Conservation (phyloP, 139 green algal genomes). For the Coccomyxa sp. region DNA sequence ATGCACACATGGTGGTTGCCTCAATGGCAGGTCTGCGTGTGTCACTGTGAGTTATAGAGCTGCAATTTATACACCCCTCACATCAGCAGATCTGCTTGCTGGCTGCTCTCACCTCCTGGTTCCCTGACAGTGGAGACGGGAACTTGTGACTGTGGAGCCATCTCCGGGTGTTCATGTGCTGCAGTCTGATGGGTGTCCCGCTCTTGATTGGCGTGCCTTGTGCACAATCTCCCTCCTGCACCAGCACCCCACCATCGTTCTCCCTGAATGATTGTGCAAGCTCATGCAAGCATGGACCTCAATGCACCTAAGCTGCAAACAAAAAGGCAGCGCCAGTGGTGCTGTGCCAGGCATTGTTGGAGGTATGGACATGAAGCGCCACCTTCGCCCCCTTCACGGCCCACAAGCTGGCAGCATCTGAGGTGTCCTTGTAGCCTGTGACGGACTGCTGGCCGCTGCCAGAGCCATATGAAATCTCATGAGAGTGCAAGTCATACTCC, state of each 20-base stretch:
- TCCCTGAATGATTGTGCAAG: not conserved
- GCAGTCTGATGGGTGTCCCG: slow-evolving; percentile 57
- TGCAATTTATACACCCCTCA: not conserved
- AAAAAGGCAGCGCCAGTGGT: not conserved
- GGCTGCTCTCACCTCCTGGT: slow-evolving; percentile 68
- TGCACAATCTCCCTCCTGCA: slow-evolving; percentile 52
- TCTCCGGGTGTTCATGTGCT: slow-evolving; percentile 73
- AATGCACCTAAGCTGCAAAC: not conserved
- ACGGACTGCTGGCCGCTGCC: slow-evolving; percentile 90
- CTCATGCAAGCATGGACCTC: not conserved
- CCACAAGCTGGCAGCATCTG: slow-evolving; percentile 80
- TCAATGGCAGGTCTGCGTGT: not conserved
- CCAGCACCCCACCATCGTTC: not conserved
- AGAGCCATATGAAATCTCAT: slow-evolving; percentile 81
- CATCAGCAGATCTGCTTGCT: not conserved
- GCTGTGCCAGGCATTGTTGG: not conserved
- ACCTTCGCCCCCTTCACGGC: slow-evolving; percentile 46
- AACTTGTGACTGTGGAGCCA: slow-evolving; percentile 94
- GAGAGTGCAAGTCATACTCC: slow-evolving; percentile 71
- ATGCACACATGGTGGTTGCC: not conserved
- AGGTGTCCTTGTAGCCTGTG: slow-evolving; percentile 57
- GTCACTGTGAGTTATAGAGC: not conserved
- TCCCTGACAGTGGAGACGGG: slow-evolving; percentile 74
- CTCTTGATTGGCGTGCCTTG: slow-evolving; percentile 62
- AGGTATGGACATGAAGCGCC: not conserved